phyloP scores from a whole-genome alignment of 23 red algal genomes.

The Gracilaria domingensis region DNA sequence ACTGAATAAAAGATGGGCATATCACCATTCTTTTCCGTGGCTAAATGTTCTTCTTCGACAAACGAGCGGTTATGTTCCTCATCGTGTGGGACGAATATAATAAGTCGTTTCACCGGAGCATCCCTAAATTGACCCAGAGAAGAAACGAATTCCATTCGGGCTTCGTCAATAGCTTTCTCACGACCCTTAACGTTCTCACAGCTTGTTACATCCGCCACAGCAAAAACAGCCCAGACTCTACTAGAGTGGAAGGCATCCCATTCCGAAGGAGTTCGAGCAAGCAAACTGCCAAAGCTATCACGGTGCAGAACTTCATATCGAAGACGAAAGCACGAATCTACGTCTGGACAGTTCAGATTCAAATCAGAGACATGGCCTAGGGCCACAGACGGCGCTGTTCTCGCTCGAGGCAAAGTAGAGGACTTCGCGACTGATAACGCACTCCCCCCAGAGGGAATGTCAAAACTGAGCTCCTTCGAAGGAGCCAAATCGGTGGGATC shows the following conservation, averaged over 20 bases:
- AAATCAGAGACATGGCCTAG: slow-evolving; percentile 15
- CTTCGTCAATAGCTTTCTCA: slow-evolving; percentile 61
- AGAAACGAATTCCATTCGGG: slow-evolving; percentile 56
- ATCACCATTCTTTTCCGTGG: slow-evolving; percentile 41
- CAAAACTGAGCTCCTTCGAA: not conserved
- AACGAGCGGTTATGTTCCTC: slow-evolving; percentile 34
- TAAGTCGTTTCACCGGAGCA: slow-evolving; percentile 56
- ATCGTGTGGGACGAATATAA: slow-evolving; percentile 61
- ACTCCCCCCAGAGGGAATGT: not conserved
- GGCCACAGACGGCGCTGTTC: slow-evolving; percentile 39
- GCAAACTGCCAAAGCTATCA: slow-evolving; percentile 40
- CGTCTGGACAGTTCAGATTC: slow-evolving; percentile 55
- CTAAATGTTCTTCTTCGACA: slow-evolving; percentile 50
- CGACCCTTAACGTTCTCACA: slow-evolving; percentile 3
- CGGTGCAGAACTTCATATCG: slow-evolving; percentile 75
- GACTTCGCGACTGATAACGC: slow-evolving; percentile 8
- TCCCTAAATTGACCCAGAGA: slow-evolving; percentile 60
- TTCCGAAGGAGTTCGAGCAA: slow-evolving; percentile 64
- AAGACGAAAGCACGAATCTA: slow-evolving; percentile 63
- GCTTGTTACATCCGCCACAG: slow-evolving; percentile 59
- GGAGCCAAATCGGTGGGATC: not conserved
- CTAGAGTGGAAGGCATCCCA: slow-evolving; percentile 77
- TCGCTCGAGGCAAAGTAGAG: not conserved
- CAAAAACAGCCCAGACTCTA: slow-evolving; percentile 74
- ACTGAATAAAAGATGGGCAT: slow-evolving; percentile 38